Base-by-base conservation (phyloP, 164 flowering plant genomes). In the Magnolia kwangsiensis region DNA sequence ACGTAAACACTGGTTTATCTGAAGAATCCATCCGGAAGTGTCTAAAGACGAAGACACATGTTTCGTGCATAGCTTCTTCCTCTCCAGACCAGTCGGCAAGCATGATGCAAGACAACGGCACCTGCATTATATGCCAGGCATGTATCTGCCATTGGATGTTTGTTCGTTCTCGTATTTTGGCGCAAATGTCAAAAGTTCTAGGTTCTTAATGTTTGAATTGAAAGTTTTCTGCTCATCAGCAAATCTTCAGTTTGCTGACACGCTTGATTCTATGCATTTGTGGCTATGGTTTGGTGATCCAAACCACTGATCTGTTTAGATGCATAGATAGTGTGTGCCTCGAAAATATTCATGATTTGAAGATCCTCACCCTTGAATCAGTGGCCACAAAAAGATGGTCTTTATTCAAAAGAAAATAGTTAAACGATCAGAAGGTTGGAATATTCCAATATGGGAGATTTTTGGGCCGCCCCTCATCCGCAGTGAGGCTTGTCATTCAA, bases 121-220 rank as follows among this genome's bases (percentile, higher is more conserved):
- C 87, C 69, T 93, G 98, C 87, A 89, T 87, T 27, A 86, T 93
- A 73, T 95, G 98, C 80, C 98, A 88, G 98, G 98, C 92, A 89
- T 50, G 24, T 37, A 4, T 50, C 6, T 50, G 31, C 58, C 20
- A 16, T 19, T 7, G 9, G 49, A 18, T 13, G n/a, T 31, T 27
- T 13, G n/a, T 37, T 68, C 29, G 1, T 10, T 24, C 3, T 37
- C 13, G 50, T 16, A 24, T 50, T 16, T 14, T 31, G 1, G 31
- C 14, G 11, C 13, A 63, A 3, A 21, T 21, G 37, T 24, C 11
- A 23, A 14, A 21, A 66, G 24, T 27, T 66, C 29, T 21, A 4
- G 16, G 29, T 24, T 66, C 29, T 66, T 23, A 11, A 23, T 23
- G 14, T 21, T 21, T 66, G 13, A 13, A 66, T 66, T 10, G 27